phyloP scores from a whole-genome alignment of 2,329 filamentous ascomycete species.

The Pezicula neosporulosa region DNA sequence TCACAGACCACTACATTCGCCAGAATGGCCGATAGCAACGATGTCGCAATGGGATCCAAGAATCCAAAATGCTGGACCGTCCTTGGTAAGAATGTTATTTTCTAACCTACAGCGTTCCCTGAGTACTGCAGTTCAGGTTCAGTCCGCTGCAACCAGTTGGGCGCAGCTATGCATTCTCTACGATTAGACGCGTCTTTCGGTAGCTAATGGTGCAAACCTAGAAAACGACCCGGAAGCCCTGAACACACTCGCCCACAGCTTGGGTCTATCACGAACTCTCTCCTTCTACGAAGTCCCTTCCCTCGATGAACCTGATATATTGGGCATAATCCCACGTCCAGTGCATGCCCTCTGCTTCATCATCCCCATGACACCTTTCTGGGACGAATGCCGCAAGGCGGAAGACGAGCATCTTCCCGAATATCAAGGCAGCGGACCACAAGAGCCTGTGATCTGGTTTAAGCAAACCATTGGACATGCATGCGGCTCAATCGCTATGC shows the following conservation, averaged over 20 bases:
- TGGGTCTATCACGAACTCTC: conserved; percentile 76
- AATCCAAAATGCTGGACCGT: neutral
- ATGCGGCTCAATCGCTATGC: conserved; percentile 83
- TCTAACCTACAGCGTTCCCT: neutral
- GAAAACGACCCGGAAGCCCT: conserved; percentile 78
- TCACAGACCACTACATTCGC: too few species aligned
- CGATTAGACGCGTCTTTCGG: neutral
- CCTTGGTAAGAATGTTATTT: neutral
- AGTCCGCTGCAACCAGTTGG: neutral
- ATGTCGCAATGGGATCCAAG: too few species aligned
- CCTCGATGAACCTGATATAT: conserved; percentile 78
- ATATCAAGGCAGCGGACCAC: conserved; percentile 64
- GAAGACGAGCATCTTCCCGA: conserved; percentile 65
- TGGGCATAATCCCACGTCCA: conserved; percentile 84
- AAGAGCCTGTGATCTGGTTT: conserved; percentile 85
- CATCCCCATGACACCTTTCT: conserved; percentile 77
- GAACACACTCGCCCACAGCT: conserved; percentile 74
- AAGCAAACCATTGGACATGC: conserved; percentile 92
- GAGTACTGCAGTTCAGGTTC: neutral
- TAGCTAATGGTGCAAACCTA: conserved; percentile 3
- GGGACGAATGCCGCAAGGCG: conserved; percentile 70
- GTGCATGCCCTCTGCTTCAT: conserved; percentile 87
- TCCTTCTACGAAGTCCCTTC: conserved; percentile 89
- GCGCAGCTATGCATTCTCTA: neutral
- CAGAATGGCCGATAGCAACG: too few species aligned